Percentiles rank a stretch among this genome's conserved stretches.
Evolutionary conservation across 805 yeast species (phyloP).

Genomic region (Yamadazyma tumulicola): DNA sequence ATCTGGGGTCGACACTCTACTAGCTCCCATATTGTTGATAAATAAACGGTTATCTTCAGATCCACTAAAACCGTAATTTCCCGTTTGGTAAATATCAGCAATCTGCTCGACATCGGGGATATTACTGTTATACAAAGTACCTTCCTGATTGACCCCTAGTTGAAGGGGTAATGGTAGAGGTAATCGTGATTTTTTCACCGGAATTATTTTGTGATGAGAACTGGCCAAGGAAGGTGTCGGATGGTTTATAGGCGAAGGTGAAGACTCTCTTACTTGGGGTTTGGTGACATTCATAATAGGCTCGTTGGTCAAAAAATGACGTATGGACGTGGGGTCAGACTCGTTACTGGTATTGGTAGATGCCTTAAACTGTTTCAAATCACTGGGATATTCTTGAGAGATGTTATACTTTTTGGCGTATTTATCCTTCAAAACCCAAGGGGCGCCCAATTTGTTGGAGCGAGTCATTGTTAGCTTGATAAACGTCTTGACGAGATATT

Average conservation of each 20-base stretch:
- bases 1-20: neutral
- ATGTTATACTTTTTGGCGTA: constrained; percentile 71
- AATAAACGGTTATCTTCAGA: neutral
- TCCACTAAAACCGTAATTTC: too few relatives aligned
- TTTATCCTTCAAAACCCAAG: constrained; percentile 86
- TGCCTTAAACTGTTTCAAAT: constrained; percentile 40
- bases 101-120: neutral
- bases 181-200: constrained; percentile 1
- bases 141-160: constrained; percentile 1
- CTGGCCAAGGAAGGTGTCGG: neutral
- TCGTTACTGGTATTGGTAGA: constrained; percentile 32
- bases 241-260: neutral
- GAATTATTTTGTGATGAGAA: neutral
- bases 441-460: constrained; percentile 84
- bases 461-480: constrained; percentile 74
- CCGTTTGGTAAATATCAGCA: neutral
- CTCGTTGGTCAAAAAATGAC: constrained; percentile 11
- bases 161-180: constrained; percentile 1
- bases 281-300: constrained; percentile 1
- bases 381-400: constrained; percentile 55
- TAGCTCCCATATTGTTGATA: neutral
- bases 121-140: neutral
- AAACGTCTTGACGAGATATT: constrained; percentile 85
- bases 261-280: neutral
- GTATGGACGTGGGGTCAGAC: constrained; percentile 13